Conservation (phyloP, 1,139 yeast genomes). For the Suhomyces ambrosiae region DNA sequence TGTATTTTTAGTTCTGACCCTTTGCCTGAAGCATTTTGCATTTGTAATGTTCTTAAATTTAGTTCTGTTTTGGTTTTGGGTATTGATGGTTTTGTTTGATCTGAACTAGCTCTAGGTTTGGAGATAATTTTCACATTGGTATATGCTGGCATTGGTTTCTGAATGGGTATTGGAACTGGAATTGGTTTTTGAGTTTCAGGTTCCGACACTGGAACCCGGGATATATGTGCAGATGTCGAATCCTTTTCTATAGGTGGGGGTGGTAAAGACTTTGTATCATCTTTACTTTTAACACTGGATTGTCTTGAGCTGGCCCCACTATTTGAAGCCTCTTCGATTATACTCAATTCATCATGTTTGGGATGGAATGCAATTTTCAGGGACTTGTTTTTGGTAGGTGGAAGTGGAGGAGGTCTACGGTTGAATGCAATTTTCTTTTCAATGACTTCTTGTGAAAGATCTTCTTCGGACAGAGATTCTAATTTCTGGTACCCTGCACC, state of each 20-base stretch:
- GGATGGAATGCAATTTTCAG: slow-evolving; percentile 20
- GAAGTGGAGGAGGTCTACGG: slow-evolving; percentile 24
- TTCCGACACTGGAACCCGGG: not conserved
- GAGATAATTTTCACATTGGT: slow-evolving; percentile 10
- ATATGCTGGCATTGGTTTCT: slow-evolving; percentile 6
- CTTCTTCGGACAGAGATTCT: slow-evolving; percentile 32
- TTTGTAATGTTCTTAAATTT: slow-evolving; percentile 5
- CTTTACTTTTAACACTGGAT: slow-evolving; percentile 24
- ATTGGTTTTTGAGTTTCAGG: not conserved
- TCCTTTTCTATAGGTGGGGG: slow-evolving; percentile 16
- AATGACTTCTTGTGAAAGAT: slow-evolving; percentile 8
- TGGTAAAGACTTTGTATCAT: slow-evolving; percentile 14
- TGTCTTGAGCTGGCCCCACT: slow-evolving; percentile 32
- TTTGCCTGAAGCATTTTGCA: not conserved
- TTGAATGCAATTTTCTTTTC: slow-evolving; percentile 15
- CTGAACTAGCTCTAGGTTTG: not conserved
- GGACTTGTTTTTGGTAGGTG: slow-evolving; percentile 16
- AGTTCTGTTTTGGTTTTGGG: slow-evolving; percentile 5
- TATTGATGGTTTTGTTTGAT: not conserved
- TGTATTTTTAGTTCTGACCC: slow-evolving; percentile 19
- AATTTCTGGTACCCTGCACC: slow-evolving; percentile 42
- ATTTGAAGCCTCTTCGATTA: slow-evolving; percentile 45
- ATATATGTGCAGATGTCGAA: not conserved
- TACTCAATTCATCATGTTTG: slow-evolving; percentile 41
- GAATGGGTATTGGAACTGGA: slow-evolving; percentile 1